These are phyloP conservation scores for Euphorbia tirucalli DNA, from an alignment of 345 rosid genomes.

Conservation along the genomic window DNA sequence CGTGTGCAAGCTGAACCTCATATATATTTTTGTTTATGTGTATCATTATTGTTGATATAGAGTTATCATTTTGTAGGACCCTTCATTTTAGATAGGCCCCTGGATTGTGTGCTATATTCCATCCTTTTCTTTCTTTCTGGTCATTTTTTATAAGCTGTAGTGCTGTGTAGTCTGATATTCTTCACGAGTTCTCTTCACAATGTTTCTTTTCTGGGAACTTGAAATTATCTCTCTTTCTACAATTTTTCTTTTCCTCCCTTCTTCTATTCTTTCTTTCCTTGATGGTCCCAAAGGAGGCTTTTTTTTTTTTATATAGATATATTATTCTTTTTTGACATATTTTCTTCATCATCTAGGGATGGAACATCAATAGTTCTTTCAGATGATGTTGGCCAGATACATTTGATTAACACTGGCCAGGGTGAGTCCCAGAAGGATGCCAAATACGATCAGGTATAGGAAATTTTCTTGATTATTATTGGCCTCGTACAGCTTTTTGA, in stretches of 20 bases:
- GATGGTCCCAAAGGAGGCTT: neutral
- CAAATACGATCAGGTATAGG: conserved; percentile 87
- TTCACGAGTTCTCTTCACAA: neutral
- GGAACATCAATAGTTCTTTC: conserved; percentile 96
- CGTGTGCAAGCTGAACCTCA: neutral
- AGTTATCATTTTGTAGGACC: neutral
- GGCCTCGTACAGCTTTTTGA: conserved; percentile 4
- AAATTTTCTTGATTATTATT: neutral
- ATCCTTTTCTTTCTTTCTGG: neutral
- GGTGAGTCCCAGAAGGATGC: conserved; percentile 97
- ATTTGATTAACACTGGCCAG: conserved; percentile 89
- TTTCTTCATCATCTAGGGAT: conserved; percentile 49
- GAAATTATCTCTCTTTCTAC: neutral
- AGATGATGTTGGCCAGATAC: conserved; percentile 97
- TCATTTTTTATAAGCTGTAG: too few species aligned
- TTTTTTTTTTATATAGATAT: too few species aligned
- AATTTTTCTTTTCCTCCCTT: neutral
- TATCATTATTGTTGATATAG: neutral
- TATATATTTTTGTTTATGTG: too few species aligned
- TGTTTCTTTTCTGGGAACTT: neutral
- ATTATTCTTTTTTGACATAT: neutral
- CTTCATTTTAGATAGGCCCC: conserved; percentile 2
- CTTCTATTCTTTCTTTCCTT: neutral
- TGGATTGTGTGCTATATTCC: conserved; percentile 7
- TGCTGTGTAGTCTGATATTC: conserved; percentile 19